These are phyloP conservation scores for Coemansia sp. DNA, from an alignment of 192 early-diverging fungal genomes.

Conservation along the genomic window DNA sequence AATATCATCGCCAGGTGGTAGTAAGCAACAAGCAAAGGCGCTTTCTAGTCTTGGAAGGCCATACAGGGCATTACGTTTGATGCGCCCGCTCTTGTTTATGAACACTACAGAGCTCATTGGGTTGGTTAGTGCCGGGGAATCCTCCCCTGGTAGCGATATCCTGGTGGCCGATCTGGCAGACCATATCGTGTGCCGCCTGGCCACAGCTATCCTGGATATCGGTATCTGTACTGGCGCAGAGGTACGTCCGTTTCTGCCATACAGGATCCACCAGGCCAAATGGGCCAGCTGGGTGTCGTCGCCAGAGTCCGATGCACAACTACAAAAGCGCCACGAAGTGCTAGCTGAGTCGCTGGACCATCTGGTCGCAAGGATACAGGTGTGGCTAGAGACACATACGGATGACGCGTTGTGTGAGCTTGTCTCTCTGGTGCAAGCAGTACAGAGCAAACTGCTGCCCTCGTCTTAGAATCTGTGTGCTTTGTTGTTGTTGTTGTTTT, in stretches of 20 bases:
- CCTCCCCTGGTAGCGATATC: background rate
- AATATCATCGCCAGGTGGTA: background rate
- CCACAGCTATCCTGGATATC: constrained; percentile 11
- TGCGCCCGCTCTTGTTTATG: constrained; percentile 42
- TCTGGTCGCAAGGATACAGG: background rate
- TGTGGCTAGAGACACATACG: background rate
- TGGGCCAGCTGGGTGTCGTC: constrained; percentile 11
- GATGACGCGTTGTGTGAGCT: background rate
- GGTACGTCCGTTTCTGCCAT: constrained; percentile 9
- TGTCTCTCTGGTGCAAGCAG: constrained; percentile 2
- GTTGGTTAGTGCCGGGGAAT: background rate
- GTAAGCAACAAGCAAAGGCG: background rate
- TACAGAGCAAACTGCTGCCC: background rate
- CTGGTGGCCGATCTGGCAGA: constrained; percentile 12
- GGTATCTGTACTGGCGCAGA: background rate
- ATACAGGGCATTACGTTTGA: constrained; percentile 17
- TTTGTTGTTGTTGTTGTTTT: no score
- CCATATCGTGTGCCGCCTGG: constrained; percentile 25
- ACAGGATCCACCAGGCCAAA: background rate
- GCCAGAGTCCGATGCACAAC: background rate
- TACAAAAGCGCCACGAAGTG: background rate
- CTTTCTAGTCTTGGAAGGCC: constrained; percentile 15
- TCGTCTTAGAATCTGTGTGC: no score
- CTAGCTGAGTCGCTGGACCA: background rate
- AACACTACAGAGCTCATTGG: constrained; percentile 7